Percentiles rank a stretch among this genome's conserved stretches.
These are phyloP conservation scores for Zychaea mexicana DNA, from an alignment of 371 early-diverging fungal species.

Conservation along the genomic window DNA sequence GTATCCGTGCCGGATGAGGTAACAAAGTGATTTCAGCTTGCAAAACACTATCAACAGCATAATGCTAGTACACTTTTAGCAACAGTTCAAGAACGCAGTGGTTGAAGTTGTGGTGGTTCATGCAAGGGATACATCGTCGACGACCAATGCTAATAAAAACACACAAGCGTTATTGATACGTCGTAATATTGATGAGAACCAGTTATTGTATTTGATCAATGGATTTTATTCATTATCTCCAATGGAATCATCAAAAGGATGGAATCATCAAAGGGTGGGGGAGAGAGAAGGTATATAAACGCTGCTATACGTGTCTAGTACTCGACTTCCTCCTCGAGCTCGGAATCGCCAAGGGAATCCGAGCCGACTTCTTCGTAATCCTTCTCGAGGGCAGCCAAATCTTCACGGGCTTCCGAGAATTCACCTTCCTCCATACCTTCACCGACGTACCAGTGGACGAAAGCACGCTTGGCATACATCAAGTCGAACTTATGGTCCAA, in stretches of 20 bases:
- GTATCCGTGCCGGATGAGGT: too few relatives aligned
- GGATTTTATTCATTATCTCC: too few relatives aligned
- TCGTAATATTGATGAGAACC: too few relatives aligned
- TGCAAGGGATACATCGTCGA: too few relatives aligned
- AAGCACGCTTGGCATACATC: slow-evolving; percentile 97
- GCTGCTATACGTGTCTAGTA: background rate
- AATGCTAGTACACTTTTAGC: too few relatives aligned
- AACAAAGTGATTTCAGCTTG: too few relatives aligned
- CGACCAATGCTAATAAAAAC: too few relatives aligned
- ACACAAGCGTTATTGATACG: too few relatives aligned
- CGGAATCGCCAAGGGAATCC: slow-evolving; percentile 64
- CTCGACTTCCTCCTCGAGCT: slow-evolving; percentile 53
- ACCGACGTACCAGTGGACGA: slow-evolving; percentile 98
- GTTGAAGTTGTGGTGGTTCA: too few relatives aligned
- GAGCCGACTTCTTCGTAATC: slow-evolving; percentile 97
- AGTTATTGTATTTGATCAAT: too few relatives aligned
- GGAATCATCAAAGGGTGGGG: background rate
- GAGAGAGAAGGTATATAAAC: background rate
- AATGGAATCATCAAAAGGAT: background rate
- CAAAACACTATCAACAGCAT: too few relatives aligned
- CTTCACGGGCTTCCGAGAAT: slow-evolving; percentile 86
- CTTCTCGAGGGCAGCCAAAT: slow-evolving; percentile 97
- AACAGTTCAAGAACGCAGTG: too few relatives aligned
- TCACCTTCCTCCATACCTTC: slow-evolving; percentile 94
- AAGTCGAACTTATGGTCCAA: slow-evolving; percentile 93